These are phyloP conservation scores for Juncus effusus DNA, from an alignment of 176 grass and related monocot genomes.

Conservation along the genomic window DNA sequence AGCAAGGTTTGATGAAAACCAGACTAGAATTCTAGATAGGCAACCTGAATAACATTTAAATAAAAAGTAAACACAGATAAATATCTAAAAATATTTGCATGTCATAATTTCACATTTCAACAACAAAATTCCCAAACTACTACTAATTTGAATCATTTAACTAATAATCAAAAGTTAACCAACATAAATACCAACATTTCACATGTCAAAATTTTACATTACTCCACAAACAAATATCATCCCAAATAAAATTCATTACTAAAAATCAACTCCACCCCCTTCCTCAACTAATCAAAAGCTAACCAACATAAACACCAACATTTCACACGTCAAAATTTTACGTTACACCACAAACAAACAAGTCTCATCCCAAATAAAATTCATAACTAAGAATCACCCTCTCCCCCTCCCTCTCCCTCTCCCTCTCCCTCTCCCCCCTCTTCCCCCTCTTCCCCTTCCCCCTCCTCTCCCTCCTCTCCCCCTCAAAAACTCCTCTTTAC, in stretches of 20 bases:
- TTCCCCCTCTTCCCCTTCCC: constrained; percentile 9
- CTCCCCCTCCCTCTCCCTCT: neutral
- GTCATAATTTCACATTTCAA: too few species aligned
- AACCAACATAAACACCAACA: neutral
- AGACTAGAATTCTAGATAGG: too few species aligned
- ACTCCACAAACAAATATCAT: constrained; percentile 25
- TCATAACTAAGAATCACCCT: too few species aligned
- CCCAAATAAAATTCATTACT: too few species aligned
- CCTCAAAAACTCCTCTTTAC: constrained; percentile 66
- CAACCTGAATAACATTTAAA: too few species aligned
- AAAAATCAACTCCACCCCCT: neutral
- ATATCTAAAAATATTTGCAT: too few species aligned
- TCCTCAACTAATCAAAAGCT: neutral
- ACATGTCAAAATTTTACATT: constrained; percentile 9
- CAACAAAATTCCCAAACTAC: too few species aligned
- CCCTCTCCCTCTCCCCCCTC: constrained; percentile 26
- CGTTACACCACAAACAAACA: constrained; percentile 12
- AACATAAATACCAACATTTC: neutral
- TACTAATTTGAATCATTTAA: too few species aligned
- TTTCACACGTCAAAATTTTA: too few species aligned
- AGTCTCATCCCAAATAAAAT: constrained; percentile 29
- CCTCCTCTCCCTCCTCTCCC: constrained; percentile 40
- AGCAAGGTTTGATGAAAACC: too few species aligned
- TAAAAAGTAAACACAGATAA: too few species aligned
- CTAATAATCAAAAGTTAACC: neutral